Conservation (phyloP, 306 rosid genomes). For the Pyrus communis region DNA sequence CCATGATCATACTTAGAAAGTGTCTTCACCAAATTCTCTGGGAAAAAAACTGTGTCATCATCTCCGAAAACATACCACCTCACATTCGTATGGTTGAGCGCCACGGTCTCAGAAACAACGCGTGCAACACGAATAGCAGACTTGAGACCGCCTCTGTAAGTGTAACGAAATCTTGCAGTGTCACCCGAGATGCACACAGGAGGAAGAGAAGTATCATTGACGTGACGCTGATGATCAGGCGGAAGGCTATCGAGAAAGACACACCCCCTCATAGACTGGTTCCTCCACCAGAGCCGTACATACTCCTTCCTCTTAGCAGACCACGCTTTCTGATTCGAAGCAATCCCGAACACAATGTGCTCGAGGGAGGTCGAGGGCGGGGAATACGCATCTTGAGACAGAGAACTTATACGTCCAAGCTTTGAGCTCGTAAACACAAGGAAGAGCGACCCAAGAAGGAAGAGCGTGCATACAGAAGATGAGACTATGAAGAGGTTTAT, state of each 20-base stretch:
- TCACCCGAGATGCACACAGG: constrained; percentile 55
- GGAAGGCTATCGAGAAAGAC: constrained; percentile 55
- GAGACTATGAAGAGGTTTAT: constrained; percentile 36
- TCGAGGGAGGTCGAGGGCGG: constrained; percentile 45
- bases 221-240: constrained; percentile 7
- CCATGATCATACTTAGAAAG: constrained; percentile 75
- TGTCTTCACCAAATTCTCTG: constrained; percentile 69
- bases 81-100: constrained; percentile 46
- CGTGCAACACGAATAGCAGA: constrained; percentile 77
- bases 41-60: constrained; percentile 77
- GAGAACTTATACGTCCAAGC: not conserved
- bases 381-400: constrained; percentile 20
- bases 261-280: constrained; percentile 55
- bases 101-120: constrained; percentile 61
- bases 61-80: constrained; percentile 94
- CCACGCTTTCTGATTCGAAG: constrained; percentile 59
- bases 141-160: constrained; percentile 34
- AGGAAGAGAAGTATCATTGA: constrained; percentile 49
- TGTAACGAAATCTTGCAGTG: constrained; percentile 70
- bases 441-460: constrained; percentile 38
- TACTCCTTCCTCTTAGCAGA: constrained; percentile 45
- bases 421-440: constrained; percentile 24
- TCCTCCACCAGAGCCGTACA: constrained; percentile 63
- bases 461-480: constrained; percentile 45
- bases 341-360: constrained; percentile 81